Evolutionary conservation across 2,329 filamentous ascomycete genomes (phyloP).

Genomic region (Hirsutella minnesotensis): DNA sequence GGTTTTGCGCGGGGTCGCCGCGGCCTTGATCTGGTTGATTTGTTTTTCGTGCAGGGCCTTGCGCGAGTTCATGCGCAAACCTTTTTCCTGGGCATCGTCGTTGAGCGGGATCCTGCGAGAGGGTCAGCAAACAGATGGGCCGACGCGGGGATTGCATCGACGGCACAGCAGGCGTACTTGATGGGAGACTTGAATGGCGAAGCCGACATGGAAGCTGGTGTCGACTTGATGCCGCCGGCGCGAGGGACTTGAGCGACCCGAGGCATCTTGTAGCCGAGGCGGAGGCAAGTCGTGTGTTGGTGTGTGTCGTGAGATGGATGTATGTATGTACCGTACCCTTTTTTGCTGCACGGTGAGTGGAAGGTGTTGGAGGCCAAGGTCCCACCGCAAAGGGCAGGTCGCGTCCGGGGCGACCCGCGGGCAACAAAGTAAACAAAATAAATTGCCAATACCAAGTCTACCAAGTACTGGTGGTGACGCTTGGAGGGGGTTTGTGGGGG

Average conservation of each 20-base stretch:
- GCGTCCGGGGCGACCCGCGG: too few species aligned
- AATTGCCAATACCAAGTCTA: too few species aligned
- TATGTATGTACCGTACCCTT: neutral
- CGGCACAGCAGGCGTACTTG: constrained; percentile 38
- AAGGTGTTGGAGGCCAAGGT: too few species aligned
- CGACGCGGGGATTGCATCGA: neutral
- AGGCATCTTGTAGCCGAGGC: constrained; percentile 32
- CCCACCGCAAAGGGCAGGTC: too few species aligned
- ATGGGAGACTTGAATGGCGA: constrained; percentile 47
- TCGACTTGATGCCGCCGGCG: constrained; percentile 32
- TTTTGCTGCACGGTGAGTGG: too few species aligned
- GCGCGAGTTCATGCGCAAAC: constrained; percentile 72
- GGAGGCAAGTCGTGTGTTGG: constrained; percentile 1
- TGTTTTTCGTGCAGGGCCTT: constrained; percentile 83
- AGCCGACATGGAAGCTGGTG: constrained; percentile 31
- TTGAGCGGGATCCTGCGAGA: constrained; percentile 74
- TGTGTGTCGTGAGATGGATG: constrained; percentile 1
- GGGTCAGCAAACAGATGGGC: neutral
- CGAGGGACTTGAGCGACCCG: constrained; percentile 45
- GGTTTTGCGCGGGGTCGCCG: constrained; percentile 56
- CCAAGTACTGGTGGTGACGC: too few species aligned
- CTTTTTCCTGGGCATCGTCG: constrained; percentile 89
- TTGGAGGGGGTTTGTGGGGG: too few species aligned
- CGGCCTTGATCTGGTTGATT: constrained; percentile 74
- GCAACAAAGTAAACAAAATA: too few species aligned